phyloP scores from a whole-genome alignment of 2,329 filamentous ascomycete species.

The Pseudogymnoascus sp. region DNA sequence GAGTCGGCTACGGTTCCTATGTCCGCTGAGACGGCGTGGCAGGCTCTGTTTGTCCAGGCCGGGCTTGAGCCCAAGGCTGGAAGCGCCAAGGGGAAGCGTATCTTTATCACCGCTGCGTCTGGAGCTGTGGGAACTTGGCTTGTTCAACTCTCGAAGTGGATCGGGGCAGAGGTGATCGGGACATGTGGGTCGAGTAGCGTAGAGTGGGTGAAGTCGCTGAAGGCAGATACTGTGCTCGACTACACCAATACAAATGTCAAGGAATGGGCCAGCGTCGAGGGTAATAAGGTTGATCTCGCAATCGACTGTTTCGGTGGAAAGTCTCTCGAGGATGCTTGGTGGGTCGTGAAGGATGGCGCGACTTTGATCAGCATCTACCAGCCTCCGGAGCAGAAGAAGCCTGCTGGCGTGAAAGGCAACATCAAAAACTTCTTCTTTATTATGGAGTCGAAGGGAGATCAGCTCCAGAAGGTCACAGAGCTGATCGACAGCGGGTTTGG shows the following conservation, averaged over 20 bases:
- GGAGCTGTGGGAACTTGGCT: constrained; percentile 40
- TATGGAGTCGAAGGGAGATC: constrained; percentile 32
- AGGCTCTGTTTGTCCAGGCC: constrained; percentile 36
- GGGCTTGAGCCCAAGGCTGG: constrained; percentile 22
- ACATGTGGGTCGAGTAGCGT: constrained; percentile 35
- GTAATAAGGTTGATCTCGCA: constrained; percentile 36
- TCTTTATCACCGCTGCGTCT: constrained; percentile 39
- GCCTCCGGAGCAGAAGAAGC: constrained; percentile 30
- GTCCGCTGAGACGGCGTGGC: constrained; percentile 37
- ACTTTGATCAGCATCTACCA: constrained; percentile 35
- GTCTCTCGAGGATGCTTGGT: constrained; percentile 38
- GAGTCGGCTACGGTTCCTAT: constrained; percentile 35
- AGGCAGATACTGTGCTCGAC: constrained; percentile 37
- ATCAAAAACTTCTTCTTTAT: constrained; percentile 37
- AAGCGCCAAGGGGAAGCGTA: constrained; percentile 28
- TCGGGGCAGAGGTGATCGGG: constrained; percentile 35
- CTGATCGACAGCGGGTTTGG: constrained; percentile 35
- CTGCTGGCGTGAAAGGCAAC: constrained; percentile 23
- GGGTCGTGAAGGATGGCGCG: constrained; percentile 32
- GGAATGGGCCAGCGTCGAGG: constrained; percentile 29
- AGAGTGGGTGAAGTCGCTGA: constrained; percentile 34
- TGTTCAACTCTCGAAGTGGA: constrained; percentile 34
- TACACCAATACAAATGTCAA: constrained; percentile 31
- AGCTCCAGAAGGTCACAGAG: constrained; percentile 33
- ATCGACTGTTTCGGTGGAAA: constrained; percentile 39